Evolutionary conservation across 768 basidiomycete species (phyloP).

Genomic region (Exidia glandulosa): DNA sequence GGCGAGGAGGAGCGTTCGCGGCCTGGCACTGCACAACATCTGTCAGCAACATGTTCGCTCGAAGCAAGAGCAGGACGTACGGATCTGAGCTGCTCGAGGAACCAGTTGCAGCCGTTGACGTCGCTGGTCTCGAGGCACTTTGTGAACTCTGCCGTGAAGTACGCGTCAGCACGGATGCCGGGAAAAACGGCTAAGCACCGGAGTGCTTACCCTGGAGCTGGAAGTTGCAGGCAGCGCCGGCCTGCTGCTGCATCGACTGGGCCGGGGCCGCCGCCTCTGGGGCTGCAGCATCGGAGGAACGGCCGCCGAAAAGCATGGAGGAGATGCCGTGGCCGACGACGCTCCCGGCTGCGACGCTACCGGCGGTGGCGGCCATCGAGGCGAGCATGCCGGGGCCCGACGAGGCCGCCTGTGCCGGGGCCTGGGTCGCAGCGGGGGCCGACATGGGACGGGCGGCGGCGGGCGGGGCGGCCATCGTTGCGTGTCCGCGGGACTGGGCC

Average conservation of each 20-base stretch:
- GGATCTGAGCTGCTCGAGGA: slow-evolving; percentile 79
- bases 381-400: slow-evolving; percentile 50
- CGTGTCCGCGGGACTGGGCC: slow-evolving; percentile 33
- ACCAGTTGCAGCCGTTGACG: slow-evolving; percentile 71
- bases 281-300: slow-evolving; percentile 25
- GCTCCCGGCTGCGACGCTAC: slow-evolving; percentile 81
- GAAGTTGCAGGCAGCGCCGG: slow-evolving; percentile 49
- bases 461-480: slow-evolving; percentile 31
- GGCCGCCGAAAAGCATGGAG: slow-evolving; percentile 78
- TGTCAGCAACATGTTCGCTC: background rate
- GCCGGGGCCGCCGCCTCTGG: slow-evolving; percentile 35
- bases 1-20: background rate
- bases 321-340: slow-evolving; percentile 86
- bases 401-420: slow-evolving; percentile 27
- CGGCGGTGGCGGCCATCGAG: slow-evolving; percentile 85
- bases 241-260: slow-evolving; percentile 21
- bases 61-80: slow-evolving; percentile 33
- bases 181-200: background rate
- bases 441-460: slow-evolving; percentile 23
- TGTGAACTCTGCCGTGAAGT: slow-evolving; percentile 56
- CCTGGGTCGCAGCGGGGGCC: slow-evolving; percentile 22
- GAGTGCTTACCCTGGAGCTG: slow-evolving; percentile 63
- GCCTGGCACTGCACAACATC: slow-evolving; percentile 3
- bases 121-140: slow-evolving; percentile 76
- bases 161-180: background rate